Conservation (phyloP, 306 rosid species). For the Cicer yamashitae region DNA sequence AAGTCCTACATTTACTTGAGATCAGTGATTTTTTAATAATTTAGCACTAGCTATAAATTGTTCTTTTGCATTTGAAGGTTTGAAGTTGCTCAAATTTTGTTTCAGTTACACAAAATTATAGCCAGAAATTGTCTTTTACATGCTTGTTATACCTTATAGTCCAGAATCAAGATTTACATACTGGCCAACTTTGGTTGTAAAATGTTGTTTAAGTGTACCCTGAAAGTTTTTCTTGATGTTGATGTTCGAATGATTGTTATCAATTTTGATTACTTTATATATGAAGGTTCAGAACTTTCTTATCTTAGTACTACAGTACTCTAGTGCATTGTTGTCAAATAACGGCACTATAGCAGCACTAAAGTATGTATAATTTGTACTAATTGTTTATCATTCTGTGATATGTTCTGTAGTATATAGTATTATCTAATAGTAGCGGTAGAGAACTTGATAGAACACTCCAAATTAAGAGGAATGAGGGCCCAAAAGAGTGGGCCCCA, state of each 20-base stretch:
- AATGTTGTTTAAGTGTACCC: constrained; percentile 24
- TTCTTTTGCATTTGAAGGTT: constrained; percentile 25
- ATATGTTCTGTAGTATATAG: no score
- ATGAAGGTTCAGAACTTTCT: background rate
- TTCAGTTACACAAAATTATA: background rate
- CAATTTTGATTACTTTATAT: constrained; percentile 33
- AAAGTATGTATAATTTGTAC: no score
- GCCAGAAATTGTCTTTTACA: background rate
- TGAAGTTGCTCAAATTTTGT: constrained; percentile 37
- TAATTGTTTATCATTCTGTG: no score
- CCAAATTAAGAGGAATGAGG: no score
- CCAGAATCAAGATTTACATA: background rate
- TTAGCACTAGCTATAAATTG: constrained; percentile 20
- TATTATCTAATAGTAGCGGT: no score
- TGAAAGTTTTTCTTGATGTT: constrained; percentile 20
- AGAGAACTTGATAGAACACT: no score
- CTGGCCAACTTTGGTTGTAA: constrained; percentile 11
- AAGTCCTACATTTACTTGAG: constrained; percentile 43
- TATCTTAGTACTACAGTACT: background rate
- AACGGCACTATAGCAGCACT: no score
- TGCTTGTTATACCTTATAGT: constrained; percentile 1
- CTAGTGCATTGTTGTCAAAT: background rate
- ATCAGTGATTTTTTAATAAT: constrained; percentile 47
- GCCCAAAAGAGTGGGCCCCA: no score
- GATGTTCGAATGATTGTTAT: constrained; percentile 6